Evolutionary conservation across 164 flowering plant species (phyloP).

Genomic region (Stephania yunnanensis): DNA sequence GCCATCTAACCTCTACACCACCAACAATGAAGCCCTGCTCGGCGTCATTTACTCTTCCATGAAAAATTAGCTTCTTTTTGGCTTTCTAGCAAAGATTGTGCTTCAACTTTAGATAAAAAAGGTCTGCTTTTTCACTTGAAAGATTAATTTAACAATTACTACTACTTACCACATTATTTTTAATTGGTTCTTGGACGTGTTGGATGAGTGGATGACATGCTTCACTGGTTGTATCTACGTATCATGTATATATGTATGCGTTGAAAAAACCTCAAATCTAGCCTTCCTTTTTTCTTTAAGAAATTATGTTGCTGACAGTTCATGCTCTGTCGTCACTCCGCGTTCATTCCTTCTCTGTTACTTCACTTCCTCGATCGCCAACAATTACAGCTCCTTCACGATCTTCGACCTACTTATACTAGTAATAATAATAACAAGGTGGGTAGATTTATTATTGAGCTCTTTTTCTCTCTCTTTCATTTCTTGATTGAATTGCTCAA

Average conservation of each 20-base stretch:
- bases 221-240: neutral
- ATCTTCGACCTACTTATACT: too few relatives aligned
- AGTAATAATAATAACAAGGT: neutral
- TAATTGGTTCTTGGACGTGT: neutral
- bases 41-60: too few relatives aligned
- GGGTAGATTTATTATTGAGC: neutral
- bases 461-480: neutral
- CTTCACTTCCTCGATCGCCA: neutral
- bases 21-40: too few relatives aligned
- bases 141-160: neutral
- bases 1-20: too few relatives aligned
- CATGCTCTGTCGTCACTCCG: neutral
- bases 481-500: neutral
- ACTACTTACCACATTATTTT: too few relatives aligned
- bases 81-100: neutral
- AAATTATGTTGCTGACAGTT: too few relatives aligned
- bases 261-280: conserved; percentile 28
- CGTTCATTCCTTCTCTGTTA: neutral
- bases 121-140: neutral
- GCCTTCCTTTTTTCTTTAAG: too few relatives aligned
- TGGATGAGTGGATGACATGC: conserved; percentile 1
- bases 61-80: neutral
- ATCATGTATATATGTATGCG: neutral
- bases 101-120: neutral
- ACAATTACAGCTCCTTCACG: neutral